phyloP scores from a whole-genome alignment of 2,329 filamentous ascomycete species.

The Aureobasidium zeae region DNA sequence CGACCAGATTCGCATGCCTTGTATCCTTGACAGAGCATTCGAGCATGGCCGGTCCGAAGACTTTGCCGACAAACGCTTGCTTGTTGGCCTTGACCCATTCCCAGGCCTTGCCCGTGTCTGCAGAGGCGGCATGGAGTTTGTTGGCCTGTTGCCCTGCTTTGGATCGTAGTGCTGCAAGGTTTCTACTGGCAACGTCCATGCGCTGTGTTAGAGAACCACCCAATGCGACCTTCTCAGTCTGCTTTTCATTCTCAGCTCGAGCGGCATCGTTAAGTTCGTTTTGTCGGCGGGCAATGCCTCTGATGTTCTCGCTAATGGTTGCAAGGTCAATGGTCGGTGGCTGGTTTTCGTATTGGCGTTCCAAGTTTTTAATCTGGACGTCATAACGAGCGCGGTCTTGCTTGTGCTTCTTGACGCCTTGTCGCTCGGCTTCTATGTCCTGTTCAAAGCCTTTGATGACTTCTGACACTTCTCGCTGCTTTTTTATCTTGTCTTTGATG shows the following conservation, averaged over 20 bases:
- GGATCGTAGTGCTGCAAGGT: constrained; percentile 57
- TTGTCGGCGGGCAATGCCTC: constrained; percentile 43
- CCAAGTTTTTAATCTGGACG: constrained; percentile 51
- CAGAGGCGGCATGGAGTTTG: constrained; percentile 51
- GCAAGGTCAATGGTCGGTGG: constrained; percentile 59
- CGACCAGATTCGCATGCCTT: constrained; percentile 53
- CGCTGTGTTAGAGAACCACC: constrained; percentile 30
- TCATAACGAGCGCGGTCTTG: constrained; percentile 25
- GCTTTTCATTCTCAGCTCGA: constrained; percentile 22
- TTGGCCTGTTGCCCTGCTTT: constrained; percentile 63
- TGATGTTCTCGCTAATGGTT: constrained; percentile 63
- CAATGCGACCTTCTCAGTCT: constrained; percentile 21
- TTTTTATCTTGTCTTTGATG: constrained; percentile 41
- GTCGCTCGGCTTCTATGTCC: constrained; percentile 33
- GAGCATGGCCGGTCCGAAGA: constrained; percentile 73
- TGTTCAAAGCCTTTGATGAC: constrained; percentile 28
- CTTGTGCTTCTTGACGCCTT: constrained; percentile 33
- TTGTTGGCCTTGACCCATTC: constrained; percentile 71
- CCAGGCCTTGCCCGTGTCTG: constrained; percentile 62
- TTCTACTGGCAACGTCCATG: constrained; percentile 36
- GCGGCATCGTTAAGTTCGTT: constrained; percentile 41
- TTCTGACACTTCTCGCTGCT: constrained; percentile 32
- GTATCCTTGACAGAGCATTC: constrained; percentile 70
- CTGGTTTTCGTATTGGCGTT: constrained; percentile 52
- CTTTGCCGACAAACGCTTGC: constrained; percentile 59